Evolutionary conservation across 768 basidiomycete genomes (phyloP).

Genomic region (Mycena pura): DNA sequence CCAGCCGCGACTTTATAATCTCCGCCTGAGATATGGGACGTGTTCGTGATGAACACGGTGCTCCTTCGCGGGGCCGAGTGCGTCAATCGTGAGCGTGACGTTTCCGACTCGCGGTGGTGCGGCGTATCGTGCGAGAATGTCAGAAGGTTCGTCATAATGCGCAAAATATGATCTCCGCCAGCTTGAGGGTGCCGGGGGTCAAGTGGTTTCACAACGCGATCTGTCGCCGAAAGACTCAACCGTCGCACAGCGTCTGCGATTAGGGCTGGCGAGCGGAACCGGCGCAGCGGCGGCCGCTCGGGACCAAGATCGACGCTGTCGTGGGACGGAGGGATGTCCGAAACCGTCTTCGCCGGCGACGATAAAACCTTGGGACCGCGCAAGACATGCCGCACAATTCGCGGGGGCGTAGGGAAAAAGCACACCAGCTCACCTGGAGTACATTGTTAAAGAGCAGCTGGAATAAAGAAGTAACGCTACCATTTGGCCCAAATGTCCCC

Average conservation of each 20-base stretch:
- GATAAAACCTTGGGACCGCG: slow-evolving; percentile 48
- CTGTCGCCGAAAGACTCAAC: slow-evolving; percentile 66
- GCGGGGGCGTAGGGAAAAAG: slow-evolving; percentile 82
- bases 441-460: not conserved
- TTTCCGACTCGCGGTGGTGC: slow-evolving; percentile 44
- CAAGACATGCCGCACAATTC: slow-evolving; percentile 67
- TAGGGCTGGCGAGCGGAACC: slow-evolving; percentile 69
- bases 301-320: slow-evolving; percentile 28
- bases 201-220: slow-evolving; percentile 49
- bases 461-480: slow-evolving; percentile 45
- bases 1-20: slow-evolving; percentile 65
- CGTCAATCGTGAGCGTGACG: slow-evolving; percentile 46
- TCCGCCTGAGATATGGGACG: slow-evolving; percentile 56
- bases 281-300: slow-evolving; percentile 36
- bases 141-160: slow-evolving; percentile 80
- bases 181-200: slow-evolving; percentile 53
- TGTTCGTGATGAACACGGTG: slow-evolving; percentile 62
- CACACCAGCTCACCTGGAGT: slow-evolving; percentile 80
- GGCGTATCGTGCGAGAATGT: slow-evolving; percentile 60
- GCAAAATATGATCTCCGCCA: slow-evolving; percentile 66
- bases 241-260: slow-evolving; percentile 77
- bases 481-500: slow-evolving; percentile 88
- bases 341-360: slow-evolving; percentile 46
- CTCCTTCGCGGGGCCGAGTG: slow-evolving; percentile 56
- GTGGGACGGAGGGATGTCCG: slow-evolving; percentile 30